Evolutionary conservation across 495 filamentous ascomycete species (phyloP), one percentile per base, ranked within the genome.

Genomic region (Tuber magnatum): DNA sequence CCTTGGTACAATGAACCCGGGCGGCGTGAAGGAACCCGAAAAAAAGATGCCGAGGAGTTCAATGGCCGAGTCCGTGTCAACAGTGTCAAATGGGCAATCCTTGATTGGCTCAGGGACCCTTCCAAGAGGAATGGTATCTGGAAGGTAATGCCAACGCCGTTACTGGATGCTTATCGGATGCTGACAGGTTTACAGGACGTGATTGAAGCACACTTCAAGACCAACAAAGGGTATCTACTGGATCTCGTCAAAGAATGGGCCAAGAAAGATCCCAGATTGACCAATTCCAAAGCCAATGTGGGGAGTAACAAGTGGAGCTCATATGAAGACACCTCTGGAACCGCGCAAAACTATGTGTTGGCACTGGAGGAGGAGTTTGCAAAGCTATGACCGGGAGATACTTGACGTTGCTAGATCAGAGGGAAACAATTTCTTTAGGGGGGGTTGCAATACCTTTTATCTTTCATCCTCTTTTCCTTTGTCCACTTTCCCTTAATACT

Each of bases 1-100:
- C 89, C 89, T 5, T 87, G 84, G 82, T 86, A 86, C 83, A 91
- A 90, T 81, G 87, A 90, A 76, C 89, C 89, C 0, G 86, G 87
- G 20, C 80, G 81, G 41, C 85, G 88, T 73, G 43, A 65, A 6
- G 24, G 43, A 9, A 41, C 75, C 7, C 75, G 84, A 51, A 77
- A 80, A 20, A 43, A 70, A 3, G 56, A 73, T 16, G 83, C 82
- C 2, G 56, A 83, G 14, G 70, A 69, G 3, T 86, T 86, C 79
- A 88, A 86, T 73, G 69, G 78, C 3, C 68, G 71, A 2, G 79
- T 87, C 14, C 85, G 84, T 65, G 32, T 38, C 2, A 73, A 82
- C 70, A 89, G 87, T 0, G 71, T 88, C 43, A 76, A 81, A 35
- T 80, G 86, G 74, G 88, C 87, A 35, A 85, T 87, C 80, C 43